A percentile compares a stretch with the other conserved stretches of the same genome.
phyloP scores from a whole-genome alignment of 768 basidiomycete genomes.

The Coprinellus aureogranulatus region DNA sequence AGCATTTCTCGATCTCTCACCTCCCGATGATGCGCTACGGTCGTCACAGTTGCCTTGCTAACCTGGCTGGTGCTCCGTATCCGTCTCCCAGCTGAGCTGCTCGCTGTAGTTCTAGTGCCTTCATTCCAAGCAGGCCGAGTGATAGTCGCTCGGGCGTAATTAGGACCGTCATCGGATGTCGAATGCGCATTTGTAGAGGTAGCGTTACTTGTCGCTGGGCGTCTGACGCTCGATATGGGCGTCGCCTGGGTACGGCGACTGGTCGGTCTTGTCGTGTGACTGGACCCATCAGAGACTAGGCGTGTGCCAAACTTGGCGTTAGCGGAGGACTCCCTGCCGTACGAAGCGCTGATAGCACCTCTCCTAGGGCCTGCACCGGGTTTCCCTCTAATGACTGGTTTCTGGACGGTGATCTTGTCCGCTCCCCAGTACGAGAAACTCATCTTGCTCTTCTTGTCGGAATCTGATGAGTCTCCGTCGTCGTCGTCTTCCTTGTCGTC shows the following conservation, averaged over 20 bases:
- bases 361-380: slow-evolving; percentile 39
- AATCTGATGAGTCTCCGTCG: slow-evolving; percentile 72
- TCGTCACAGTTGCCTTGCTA: slow-evolving; percentile 52
- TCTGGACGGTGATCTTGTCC: slow-evolving; percentile 85
- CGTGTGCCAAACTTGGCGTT: slow-evolving; percentile 92
- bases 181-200: slow-evolving; percentile 11
- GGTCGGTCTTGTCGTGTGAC: slow-evolving; percentile 48
- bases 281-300: slow-evolving; percentile 63
- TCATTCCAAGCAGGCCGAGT: slow-evolving; percentile 75
- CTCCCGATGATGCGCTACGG: slow-evolving; percentile 27
- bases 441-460: slow-evolving; percentile 89
- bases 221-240: slow-evolving; percentile 39
- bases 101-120: slow-evolving; percentile 38
- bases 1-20: slow-evolving; percentile 14
- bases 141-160: slow-evolving; percentile 67
- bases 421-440: slow-evolving; percentile 94
- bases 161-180: slow-evolving; percentile 59
- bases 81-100: slow-evolving; percentile 36
- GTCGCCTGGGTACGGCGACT: slow-evolving; percentile 61
- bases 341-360: slow-evolving; percentile 49
- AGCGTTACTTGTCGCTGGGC: slow-evolving; percentile 8
- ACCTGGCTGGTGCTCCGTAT: slow-evolving; percentile 72
- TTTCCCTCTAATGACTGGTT: slow-evolving; percentile 60
- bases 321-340: slow-evolving; percentile 78
- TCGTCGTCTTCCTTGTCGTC: slow-evolving; percentile 60